Evolutionary conservation across 805 yeast genomes (phyloP), one percentile per base, ranked within the genome.

Genomic region (Kodamaea kakaduensis): DNA sequence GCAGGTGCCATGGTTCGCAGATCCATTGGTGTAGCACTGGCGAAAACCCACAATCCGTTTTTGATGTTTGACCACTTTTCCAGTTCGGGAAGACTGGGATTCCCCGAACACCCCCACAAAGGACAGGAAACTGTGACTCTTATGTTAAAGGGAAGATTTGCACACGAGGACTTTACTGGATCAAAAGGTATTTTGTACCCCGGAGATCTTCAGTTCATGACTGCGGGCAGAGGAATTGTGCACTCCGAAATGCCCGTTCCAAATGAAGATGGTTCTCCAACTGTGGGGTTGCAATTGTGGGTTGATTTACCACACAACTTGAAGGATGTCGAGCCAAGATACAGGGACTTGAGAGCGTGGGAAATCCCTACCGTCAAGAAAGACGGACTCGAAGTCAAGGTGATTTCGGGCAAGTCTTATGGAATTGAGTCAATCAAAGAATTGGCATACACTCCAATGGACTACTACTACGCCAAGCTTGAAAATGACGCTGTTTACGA

Each of bases 191-290:
- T 84, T 6, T 61, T 88, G 34, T 69, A 74, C 43, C 77, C 86
- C 5, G 95, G 95, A 38, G 96, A 87, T 55, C 65, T 87, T 46
- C 96, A 87, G 58, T 86, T 87, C 58, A 87, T 87, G 96, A 87
- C 95, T 19, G 95, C 96, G 5, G 95, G 95, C 41, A 74, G 72
- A 48, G 96, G 93, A 34, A 77, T 86, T 22, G 84, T 84, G 36
- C 96, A 86, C 56, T 74, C 87, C 3, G 96, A 87, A 53, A 86
- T 86, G 77, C 95, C 95, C 6, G 80, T 79, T 22, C 64, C 68
- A 25, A 61, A 63, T 42, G 67, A 64, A 14, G 46, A 42, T 15
- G 76, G 80, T 1, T 60, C 73, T 15, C 60, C 64, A 15, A 60
- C 63, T 20, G 69, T 66, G 36, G 95, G 95, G 42, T 64, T 86